phyloP scores from a whole-genome alignment of 129 eudicot genomes.

The Gnaphalium uliginosum region DNA sequence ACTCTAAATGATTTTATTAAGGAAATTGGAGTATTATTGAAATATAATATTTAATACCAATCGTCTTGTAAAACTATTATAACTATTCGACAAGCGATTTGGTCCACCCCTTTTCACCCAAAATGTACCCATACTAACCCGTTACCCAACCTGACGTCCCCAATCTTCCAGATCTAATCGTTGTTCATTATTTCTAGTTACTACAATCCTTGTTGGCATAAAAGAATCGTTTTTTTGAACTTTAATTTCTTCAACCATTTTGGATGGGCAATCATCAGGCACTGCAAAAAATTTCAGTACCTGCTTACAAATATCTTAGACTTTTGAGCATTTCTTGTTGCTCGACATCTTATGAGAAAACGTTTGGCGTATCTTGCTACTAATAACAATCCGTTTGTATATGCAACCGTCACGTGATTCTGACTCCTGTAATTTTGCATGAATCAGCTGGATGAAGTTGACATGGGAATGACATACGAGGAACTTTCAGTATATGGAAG shows the following conservation, averaged over 20 bases:
- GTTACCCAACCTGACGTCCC: neutral
- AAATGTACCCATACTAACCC: neutral
- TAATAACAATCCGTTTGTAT: neutral
- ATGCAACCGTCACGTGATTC: neutral
- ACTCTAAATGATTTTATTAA: neutral
- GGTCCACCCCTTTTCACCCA: neutral
- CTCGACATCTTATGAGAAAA: neutral
- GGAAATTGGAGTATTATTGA: neutral
- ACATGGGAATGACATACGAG: constrained; percentile 98
- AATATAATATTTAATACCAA: neutral
- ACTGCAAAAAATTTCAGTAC: neutral
- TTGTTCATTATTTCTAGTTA: neutral
- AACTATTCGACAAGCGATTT: neutral
- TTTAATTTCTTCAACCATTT: neutral
- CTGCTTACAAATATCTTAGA: neutral
- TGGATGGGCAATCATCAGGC: neutral
- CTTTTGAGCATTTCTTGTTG: neutral
- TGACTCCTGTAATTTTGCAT: constrained; percentile 12
- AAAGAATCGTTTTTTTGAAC: neutral
- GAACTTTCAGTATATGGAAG: constrained; percentile 95
- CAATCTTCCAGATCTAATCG: neutral
- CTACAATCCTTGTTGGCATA: neutral
- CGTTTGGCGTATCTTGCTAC: neutral
- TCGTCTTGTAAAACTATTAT: neutral
- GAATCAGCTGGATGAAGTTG: constrained; percentile 90